Conservation (phyloP, 108 stramenopile genomes). For the Pseudonitzschia delicatissima region DNA sequence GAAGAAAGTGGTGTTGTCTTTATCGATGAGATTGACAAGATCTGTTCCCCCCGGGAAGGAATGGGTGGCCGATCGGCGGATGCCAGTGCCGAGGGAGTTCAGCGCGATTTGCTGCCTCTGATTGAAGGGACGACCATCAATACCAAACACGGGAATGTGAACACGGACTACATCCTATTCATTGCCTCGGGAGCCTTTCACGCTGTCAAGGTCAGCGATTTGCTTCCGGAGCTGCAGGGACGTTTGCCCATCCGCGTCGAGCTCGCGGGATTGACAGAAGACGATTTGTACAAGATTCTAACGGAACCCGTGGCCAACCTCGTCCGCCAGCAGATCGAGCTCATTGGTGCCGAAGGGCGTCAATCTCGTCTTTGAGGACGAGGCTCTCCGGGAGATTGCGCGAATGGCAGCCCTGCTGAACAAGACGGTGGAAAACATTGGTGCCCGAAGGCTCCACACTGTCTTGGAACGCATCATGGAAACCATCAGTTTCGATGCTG, state of each 20-base stretch:
- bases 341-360: conserved; percentile 94
- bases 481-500: conserved; percentile 92
- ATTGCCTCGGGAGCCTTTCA: conserved; percentile 94
- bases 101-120: conserved; percentile 96
- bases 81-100: conserved; percentile 98
- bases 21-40: conserved; percentile 99
- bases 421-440: conserved; percentile 98
- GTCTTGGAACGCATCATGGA: conserved; percentile 98
- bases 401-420: conserved; percentile 90
- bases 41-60: conserved; percentile 80
- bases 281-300: conserved; percentile 97
- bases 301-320: conserved; percentile 97
- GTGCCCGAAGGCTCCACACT: conserved; percentile 95
- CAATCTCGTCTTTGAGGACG: conserved; percentile 88
- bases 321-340: conserved; percentile 90
- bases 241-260: conserved; percentile 98
- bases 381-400: conserved; percentile 97
- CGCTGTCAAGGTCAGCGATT: conserved; percentile 93
- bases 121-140: conserved; percentile 97
- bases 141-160: conserved; percentile 97
- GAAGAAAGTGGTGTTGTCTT: conserved; percentile 99
- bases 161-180: conserved; percentile 98
- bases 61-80: conserved; percentile 85
- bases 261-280: conserved; percentile 95
- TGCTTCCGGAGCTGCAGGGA: conserved; percentile 98